Evolutionary conservation across 75 land plant genomes (phyloP), one percentile per base, ranked within the genome.

Genomic region (Isoetes taiwanensis): DNA sequence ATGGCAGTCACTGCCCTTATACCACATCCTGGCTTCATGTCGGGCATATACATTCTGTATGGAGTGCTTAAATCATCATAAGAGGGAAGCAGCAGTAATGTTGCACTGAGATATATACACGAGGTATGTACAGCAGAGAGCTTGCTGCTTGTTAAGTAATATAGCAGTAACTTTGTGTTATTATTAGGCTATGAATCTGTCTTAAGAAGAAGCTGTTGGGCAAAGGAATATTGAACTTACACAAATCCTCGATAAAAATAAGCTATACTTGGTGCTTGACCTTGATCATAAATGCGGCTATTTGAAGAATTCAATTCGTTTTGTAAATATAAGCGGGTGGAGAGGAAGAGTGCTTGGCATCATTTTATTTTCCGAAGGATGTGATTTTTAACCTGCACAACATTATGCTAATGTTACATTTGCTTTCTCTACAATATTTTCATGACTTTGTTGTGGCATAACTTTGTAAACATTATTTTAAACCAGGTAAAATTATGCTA

Each of bases 211-310:
- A 63, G 69, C 84, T 28, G 70, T 58, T 40, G 72, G 95, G 10
- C 43, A 83, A 55, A 77, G 85, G 4, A 55, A 57, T 24, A 53
- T 34, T 34, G 95, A 91, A 62, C 54, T 87, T 48, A 73, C 75
- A 69, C 75, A 64, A 20, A 56, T 81, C 50, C 34, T 81, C 21
- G 64, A 60, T 4, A 74, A 43, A 34, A 60, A 64, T 19, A 91
- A 87, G 41, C 78, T 91, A 3, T 72, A 65, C 42, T 61, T 91
- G 38, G 78, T 91, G 12, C 67, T 93, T 25, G 98, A 93, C 65
- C 66, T 93, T 28, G 98, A 93, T 64, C 98, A 93, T 52, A 93
- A 95, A 16, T n/a, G n/a, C n/a, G n/a, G n/a, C n/a, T n/a, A n/a
- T n/a, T 61, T 93, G 17, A 75, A 87, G 28, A 88, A 93, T 63